These are phyloP conservation scores for Apophysomyces trapeziformis DNA, from an alignment of 371 early-diverging fungal species.

Conservation along the genomic window DNA sequence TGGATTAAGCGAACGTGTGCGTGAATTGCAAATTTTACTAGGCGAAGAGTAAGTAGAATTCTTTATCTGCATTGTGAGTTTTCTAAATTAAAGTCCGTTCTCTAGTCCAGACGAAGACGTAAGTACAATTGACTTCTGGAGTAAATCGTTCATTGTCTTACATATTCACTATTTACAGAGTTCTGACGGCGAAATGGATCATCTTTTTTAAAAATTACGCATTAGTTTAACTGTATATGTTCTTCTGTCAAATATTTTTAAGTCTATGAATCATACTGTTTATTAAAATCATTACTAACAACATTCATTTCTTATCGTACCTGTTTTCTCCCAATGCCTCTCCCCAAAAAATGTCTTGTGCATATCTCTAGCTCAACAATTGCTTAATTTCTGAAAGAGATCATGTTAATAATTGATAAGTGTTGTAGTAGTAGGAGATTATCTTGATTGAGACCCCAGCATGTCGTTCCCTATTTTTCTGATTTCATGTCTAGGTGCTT, in stretches of 20 bases:
- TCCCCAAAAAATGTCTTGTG: background rate
- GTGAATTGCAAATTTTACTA: constrained; percentile 12
- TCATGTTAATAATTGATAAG: no score
- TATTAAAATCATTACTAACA: no score
- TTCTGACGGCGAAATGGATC: constrained; percentile 14
- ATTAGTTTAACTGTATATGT: background rate
- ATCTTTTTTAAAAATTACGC: background rate
- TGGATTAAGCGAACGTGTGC: constrained; percentile 5
- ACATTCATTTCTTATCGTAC: no score
- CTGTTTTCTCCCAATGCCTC: background rate
- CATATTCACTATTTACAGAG: constrained; percentile 8
- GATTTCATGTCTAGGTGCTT: no score
- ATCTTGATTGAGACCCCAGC: no score
- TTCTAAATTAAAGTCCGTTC: background rate
- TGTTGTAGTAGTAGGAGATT: no score
- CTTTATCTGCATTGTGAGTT: background rate
- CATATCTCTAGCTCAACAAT: background rate
- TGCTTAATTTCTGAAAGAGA: background rate
- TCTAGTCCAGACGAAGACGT: constrained; percentile 17
- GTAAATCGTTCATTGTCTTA: background rate
- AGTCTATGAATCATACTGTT: background rate
- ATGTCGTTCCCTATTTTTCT: no score
- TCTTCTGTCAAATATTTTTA: background rate
- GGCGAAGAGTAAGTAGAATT: constrained; percentile 15
- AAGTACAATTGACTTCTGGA: background rate